A percentile compares a stretch with the other conserved stretches of the same genome.
phyloP scores from a whole-genome alignment of 2,329 filamentous ascomycete species.

The Phaeosphaeriaceae sp. region DNA sequence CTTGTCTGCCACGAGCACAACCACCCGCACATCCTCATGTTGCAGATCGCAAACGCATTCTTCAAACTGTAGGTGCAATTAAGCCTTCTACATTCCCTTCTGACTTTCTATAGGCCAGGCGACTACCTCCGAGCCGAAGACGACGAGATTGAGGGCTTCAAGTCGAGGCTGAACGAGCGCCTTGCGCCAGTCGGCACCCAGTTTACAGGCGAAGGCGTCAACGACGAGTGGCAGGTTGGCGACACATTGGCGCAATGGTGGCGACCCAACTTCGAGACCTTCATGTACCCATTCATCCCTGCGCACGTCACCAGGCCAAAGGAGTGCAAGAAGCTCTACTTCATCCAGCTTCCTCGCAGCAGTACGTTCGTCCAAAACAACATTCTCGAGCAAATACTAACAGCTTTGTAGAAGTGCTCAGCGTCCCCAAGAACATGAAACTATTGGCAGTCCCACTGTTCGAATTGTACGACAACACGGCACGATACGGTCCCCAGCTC shows the following conservation, averaged over 20 bases:
- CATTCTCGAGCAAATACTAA: slow-evolving; percentile 12
- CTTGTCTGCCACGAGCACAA: slow-evolving; percentile 99
- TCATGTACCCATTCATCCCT: slow-evolving; percentile 99
- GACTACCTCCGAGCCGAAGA: slow-evolving; percentile 91
- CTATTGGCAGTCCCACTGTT: slow-evolving; percentile 95
- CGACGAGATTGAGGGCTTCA: slow-evolving; percentile 95
- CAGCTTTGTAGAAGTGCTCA: slow-evolving; percentile 75
- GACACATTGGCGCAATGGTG: slow-evolving; percentile 98
- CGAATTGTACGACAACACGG: slow-evolving; percentile 97
- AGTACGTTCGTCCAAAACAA: slow-evolving; percentile 62
- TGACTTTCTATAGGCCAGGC: slow-evolving; percentile 66
- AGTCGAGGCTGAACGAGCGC: slow-evolving; percentile 87
- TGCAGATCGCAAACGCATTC: slow-evolving; percentile 99
- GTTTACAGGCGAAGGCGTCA: slow-evolving; percentile 82
- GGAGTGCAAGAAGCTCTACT: slow-evolving; percentile 99
- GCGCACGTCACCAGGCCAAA: slow-evolving; percentile 96
- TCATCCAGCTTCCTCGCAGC: slow-evolving; percentile 90
- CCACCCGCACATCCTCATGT: slow-evolving; percentile 97
- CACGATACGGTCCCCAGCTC: slow-evolving; percentile 91
- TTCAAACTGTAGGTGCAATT: slow-evolving; percentile 78
- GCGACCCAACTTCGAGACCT: slow-evolving; percentile 98
- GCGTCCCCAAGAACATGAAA: slow-evolving; percentile 99
- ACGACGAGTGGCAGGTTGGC: slow-evolving; percentile 92
- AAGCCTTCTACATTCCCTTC: neutral
- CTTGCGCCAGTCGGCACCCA: slow-evolving; percentile 88